Conservation (phyloP, 805 yeast species). For the Pichia heedii region DNA sequence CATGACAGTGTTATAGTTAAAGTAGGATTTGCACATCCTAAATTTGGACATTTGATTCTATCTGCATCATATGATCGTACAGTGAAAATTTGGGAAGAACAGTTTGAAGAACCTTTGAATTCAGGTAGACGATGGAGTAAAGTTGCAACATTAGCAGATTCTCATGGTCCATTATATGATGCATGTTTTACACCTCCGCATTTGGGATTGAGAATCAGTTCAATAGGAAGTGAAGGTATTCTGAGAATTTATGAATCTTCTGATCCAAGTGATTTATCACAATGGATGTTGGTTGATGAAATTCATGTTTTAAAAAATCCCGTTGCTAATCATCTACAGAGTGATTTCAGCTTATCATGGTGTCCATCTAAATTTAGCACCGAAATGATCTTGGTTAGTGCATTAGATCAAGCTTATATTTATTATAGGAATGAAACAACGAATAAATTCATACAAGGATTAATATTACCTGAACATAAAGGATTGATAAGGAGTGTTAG, state of each 20-base stretch:
- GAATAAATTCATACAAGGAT: slow-evolving; percentile 42
- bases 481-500: slow-evolving; percentile 82
- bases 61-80: slow-evolving; percentile 87
- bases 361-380: slow-evolving; percentile 76
- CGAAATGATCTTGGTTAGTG: slow-evolving; percentile 77
- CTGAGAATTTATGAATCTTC: slow-evolving; percentile 78
- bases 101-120: slow-evolving; percentile 62
- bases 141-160: slow-evolving; percentile 71
- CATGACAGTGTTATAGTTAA: slow-evolving; percentile 83
- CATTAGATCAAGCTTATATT: slow-evolving; percentile 80
- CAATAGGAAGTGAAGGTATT: slow-evolving; percentile 84
- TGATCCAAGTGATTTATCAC: slow-evolving; percentile 80
- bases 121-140: slow-evolving; percentile 81
- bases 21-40: slow-evolving; percentile 91
- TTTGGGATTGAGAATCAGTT: slow-evolving; percentile 70
- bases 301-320: slow-evolving; percentile 55
- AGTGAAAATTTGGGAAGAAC: slow-evolving; percentile 86
- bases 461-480: slow-evolving; percentile 71
- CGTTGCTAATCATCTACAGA: slow-evolving; percentile 74
- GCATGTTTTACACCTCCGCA: slow-evolving; percentile 85
- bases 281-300: slow-evolving; percentile 75
- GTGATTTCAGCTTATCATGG: slow-evolving; percentile 83
- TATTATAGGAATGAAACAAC: slow-evolving; percentile 44
- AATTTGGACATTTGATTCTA: slow-evolving; percentile 79
- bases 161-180: slow-evolving; percentile 82